Percentiles rank a stretch among this genome's conserved stretches.
Evolutionary conservation across 2,329 filamentous ascomycete species (phyloP).

Genomic region (Sporothrix sp.): DNA sequence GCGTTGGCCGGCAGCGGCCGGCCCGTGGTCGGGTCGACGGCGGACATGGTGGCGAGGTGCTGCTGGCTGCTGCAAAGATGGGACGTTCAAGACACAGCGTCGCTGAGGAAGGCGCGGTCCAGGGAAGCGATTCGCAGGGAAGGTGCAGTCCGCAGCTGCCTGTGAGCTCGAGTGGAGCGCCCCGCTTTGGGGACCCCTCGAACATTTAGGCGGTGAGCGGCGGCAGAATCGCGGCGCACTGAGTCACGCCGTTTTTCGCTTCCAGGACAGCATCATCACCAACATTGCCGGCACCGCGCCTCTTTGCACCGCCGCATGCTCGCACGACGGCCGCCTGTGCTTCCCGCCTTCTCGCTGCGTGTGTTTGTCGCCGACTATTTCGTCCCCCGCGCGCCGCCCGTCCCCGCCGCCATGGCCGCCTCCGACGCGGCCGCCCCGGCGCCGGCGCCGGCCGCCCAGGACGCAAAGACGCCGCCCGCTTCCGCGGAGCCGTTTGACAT

Average conservation of each 20-base stretch:
- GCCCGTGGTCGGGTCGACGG: conserved; percentile 62
- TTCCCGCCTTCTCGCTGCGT: conserved; percentile 10
- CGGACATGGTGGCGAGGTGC: conserved; percentile 49
- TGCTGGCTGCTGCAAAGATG: no score
- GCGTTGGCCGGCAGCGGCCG: conserved; percentile 59
- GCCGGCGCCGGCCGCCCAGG: neutral
- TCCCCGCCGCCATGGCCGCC: conserved; percentile 10
- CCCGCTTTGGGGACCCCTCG: no score
- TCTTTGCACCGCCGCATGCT: conserved; percentile 7
- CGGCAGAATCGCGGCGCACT: conserved; percentile 12
- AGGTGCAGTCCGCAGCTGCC: neutral
- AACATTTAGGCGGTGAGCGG: conserved; percentile 12
- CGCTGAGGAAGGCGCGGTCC: neutral
- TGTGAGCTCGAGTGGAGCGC: no score
- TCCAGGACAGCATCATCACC: no score
- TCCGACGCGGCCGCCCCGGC: conserved; percentile 1
- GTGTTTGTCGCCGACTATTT: neutral
- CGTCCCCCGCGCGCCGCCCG: conserved; percentile 6
- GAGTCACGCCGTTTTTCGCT: conserved; percentile 2
- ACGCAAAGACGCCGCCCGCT: conserved; percentile 28
- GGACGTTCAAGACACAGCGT: neutral
- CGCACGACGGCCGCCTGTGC: neutral
- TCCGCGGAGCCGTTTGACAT: conserved; percentile 21
- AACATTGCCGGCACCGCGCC: neutral
- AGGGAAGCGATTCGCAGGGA: no score